Base-by-base conservation (phyloP, 2,329 filamentous ascomycete species). In the Ceratocystis colombiana region DNA sequence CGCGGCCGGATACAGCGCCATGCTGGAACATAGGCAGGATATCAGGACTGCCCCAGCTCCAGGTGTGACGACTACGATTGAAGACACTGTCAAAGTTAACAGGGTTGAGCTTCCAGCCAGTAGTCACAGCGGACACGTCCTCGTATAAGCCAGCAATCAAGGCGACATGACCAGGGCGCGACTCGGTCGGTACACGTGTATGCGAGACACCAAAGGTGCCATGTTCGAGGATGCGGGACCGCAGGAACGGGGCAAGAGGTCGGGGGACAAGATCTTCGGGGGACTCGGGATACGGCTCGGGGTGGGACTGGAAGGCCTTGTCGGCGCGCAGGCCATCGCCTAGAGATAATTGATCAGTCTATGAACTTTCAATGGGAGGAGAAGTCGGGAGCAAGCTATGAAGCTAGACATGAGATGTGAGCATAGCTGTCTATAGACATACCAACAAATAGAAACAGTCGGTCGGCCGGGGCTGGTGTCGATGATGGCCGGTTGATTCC, bases 21-120 rank as follows among this genome's bases (percentile, higher is more conserved):
- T 91, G 83, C 73, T 95, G 86, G 74, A 99, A 99, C 94, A 99
- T 99, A 65, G 89, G 89, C 70, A 99, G 77, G 72, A 99, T 99
- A 76, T 99, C 94, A 1, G 94, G 94, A 73, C 92, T 96, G 1
- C 94, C 94, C 94, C 94, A 99, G 75, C 92, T 96, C 94, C 94
- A 99, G 6, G 95, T 99, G 77, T 99, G 95, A 59, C 88, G 82
- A 73, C 93, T 97, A 69, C 90, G 85, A 75, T 99, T 99, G 82
- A 99, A 99, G 10, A 99, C 91, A 72, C 93, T 97, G 77, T 99
- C 94, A 73, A 99, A 99, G 73, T 97, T 89, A 73, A 99, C 94
- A 0, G 94, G 94, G 74, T 99, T 99, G 71, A 96, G 79, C 77
- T 99, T 97, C 94, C 94, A 99, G 17, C 94, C 94, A 0, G 95